Evolutionary conservation across 176 grass and related monocot genomes (phyloP).

Genomic region (Lolium multiflorum): DNA sequence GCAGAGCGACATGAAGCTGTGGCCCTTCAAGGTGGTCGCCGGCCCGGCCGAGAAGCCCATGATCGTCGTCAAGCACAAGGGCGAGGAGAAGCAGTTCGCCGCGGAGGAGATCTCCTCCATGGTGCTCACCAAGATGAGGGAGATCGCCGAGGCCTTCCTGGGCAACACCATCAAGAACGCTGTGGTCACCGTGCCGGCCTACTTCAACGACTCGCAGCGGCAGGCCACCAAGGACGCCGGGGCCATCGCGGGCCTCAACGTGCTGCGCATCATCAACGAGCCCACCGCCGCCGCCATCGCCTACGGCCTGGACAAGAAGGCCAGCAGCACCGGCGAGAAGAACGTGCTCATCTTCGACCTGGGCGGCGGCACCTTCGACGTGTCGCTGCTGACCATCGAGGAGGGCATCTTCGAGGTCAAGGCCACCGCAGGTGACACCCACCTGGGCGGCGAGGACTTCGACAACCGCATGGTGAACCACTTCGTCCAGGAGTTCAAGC

Average conservation of each 20-base stretch:
- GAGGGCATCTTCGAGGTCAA: constrained; percentile 83
- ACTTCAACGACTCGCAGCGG: constrained; percentile 67
- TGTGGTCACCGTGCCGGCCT: constrained; percentile 58
- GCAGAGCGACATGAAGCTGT: constrained; percentile 66
- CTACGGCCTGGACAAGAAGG: constrained; percentile 72
- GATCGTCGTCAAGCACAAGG: constrained; percentile 61
- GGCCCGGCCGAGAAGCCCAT: constrained; percentile 55
- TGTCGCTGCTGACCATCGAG: constrained; percentile 71
- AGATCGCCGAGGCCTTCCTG: constrained; percentile 56
- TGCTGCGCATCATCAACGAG: constrained; percentile 76
- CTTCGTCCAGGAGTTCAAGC: constrained; percentile 74
- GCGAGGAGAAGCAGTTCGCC: constrained; percentile 63
- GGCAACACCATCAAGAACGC: constrained; percentile 61
- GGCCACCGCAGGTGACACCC: constrained; percentile 66
- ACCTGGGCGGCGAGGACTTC: constrained; percentile 68
- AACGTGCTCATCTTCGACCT: constrained; percentile 76
- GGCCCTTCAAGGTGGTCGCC: constrained; percentile 63
- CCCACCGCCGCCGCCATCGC: constrained; percentile 66
- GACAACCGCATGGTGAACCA: constrained; percentile 64
- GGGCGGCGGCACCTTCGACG: constrained; percentile 65
- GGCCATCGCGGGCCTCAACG: constrained; percentile 56
- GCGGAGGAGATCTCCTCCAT: constrained; percentile 68
- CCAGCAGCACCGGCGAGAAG: constrained; percentile 54
- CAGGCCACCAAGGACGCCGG: constrained; percentile 73
- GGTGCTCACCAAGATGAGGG: constrained; percentile 65